Percentiles rank a stretch among this genome's conserved stretches.
Evolutionary conservation across 2,329 filamentous ascomycete genomes (phyloP).

Genomic region (Sporothrix sp.): DNA sequence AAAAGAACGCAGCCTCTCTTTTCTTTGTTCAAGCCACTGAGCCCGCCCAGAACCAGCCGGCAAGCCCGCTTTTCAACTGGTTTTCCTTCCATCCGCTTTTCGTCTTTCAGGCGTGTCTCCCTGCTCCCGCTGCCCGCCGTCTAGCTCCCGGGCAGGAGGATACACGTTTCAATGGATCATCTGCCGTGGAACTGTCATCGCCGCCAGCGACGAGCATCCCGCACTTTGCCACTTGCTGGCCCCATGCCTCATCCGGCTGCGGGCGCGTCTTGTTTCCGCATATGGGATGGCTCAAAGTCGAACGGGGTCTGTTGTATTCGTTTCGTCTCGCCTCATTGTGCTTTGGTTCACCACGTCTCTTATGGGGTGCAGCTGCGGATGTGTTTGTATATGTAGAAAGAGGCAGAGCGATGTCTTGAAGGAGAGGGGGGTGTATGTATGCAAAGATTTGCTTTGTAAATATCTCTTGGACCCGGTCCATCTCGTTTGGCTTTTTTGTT

Average conservation of each 20-base stretch:
- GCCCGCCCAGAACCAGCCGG: not conserved
- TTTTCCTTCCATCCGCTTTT: not conserved
- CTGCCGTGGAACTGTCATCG: not conserved
- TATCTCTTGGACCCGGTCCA: too few relatives aligned
- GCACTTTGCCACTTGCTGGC: not conserved
- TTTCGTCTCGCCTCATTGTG: too few relatives aligned
- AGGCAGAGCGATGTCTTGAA: too few relatives aligned
- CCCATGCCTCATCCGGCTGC: not conserved
- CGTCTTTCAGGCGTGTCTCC: not conserved
- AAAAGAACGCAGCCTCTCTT: too few relatives aligned
- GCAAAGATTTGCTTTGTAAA: too few relatives aligned
- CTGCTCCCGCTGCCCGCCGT: slow-evolving; percentile 2
- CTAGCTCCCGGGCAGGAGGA: not conserved
- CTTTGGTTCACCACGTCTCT: too few relatives aligned
- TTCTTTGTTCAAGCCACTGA: too few relatives aligned
- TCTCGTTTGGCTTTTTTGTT: too few relatives aligned
- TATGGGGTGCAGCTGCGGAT: too few relatives aligned
- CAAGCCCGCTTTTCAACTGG: not conserved
- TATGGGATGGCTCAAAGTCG: not conserved
- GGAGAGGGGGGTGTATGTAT: too few relatives aligned
- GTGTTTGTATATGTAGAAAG: too few relatives aligned
- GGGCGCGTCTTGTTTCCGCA: slow-evolving; percentile 4
- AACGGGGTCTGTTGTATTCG: too few relatives aligned
- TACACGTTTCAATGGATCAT: not conserved
- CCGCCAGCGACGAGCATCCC: not conserved